Evolutionary conservation across 257 asterid species (phyloP).

Genomic region (Fraxinus cuspidata): DNA sequence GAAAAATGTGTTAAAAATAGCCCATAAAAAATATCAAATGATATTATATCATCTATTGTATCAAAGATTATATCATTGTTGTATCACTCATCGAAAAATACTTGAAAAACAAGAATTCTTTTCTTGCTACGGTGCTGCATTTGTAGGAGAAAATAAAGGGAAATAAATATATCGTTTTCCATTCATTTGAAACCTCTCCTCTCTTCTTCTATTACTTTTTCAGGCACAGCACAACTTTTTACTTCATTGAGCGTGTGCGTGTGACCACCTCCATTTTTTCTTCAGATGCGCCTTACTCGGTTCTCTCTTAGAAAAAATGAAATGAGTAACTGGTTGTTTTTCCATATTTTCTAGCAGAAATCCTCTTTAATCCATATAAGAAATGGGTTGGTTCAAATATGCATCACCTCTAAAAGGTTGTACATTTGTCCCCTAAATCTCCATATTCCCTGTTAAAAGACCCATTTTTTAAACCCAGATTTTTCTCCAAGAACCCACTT

Average conservation of each 20-base stretch:
- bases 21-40: too few relatives aligned
- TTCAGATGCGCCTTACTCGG: constrained; percentile 20
- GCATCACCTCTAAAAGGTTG: constrained; percentile 25
- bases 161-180: constrained; percentile 14
- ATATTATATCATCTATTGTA: too few relatives aligned
- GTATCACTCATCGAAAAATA: background rate
- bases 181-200: constrained; percentile 21
- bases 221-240: constrained; percentile 25
- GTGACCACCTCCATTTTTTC: constrained; percentile 20
- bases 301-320: constrained; percentile 21
- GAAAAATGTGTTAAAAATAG: too few relatives aligned
- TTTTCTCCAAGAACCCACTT: constrained; percentile 45
- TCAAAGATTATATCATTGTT: too few relatives aligned
- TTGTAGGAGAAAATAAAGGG: constrained; percentile 24
- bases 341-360: constrained; percentile 34
- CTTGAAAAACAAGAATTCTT: constrained; percentile 25
- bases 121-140: constrained; percentile 7
- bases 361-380: constrained; percentile 29
- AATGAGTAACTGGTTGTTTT: constrained; percentile 33
- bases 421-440: constrained; percentile 20
- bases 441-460: constrained; percentile 26
- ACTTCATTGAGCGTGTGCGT: constrained; percentile 16
- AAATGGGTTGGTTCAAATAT: constrained; percentile 28
- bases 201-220: constrained; percentile 12
- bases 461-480: constrained; percentile 30